These are phyloP conservation scores for Lactifluus hygrophoroides DNA, from an alignment of 768 basidiomycete genomes.

Conservation along the genomic window DNA sequence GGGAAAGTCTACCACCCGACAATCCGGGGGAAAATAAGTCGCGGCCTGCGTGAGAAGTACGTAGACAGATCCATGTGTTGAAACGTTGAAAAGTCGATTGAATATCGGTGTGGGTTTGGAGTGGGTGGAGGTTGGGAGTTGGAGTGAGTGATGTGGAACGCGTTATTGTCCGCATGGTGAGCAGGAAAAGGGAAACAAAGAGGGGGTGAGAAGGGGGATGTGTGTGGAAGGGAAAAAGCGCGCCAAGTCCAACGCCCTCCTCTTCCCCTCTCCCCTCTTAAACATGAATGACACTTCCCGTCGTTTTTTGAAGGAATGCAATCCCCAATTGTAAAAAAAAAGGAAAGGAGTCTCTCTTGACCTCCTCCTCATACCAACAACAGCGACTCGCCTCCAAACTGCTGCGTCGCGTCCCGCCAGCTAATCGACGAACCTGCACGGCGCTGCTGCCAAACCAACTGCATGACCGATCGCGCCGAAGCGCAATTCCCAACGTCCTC, in stretches of 20 bases:
- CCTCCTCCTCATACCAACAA: slow-evolving; percentile 44
- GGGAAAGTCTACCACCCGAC: not conserved
- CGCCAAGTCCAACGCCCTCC: too few relatives aligned
- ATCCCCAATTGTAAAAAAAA: too few relatives aligned
- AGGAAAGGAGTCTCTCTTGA: too few relatives aligned
- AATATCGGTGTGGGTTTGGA: not conserved
- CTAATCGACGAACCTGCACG: slow-evolving; percentile 33
- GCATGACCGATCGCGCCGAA: slow-evolving; percentile 46
- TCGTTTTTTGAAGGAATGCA: too few relatives aligned
- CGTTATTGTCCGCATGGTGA: not conserved
- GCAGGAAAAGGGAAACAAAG: not conserved
- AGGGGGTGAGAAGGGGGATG: not conserved
- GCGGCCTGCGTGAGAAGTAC: not conserved
- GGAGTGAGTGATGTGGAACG: not conserved
- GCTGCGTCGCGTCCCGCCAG: slow-evolving; percentile 52
- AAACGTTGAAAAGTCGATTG: not conserved
- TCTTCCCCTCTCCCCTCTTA: too few relatives aligned
- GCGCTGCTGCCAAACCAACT: slow-evolving; percentile 46
- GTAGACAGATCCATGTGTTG: too few relatives aligned
- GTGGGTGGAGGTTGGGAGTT: not conserved
- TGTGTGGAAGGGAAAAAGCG: not conserved
- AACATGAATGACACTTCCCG: too few relatives aligned
- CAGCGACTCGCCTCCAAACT: slow-evolving; percentile 32
- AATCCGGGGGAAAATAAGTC: not conserved
- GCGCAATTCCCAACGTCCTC: slow-evolving; percentile 57